Conservation (phyloP, 148 eudicot genomes). For the Rheum nobile region DNA sequence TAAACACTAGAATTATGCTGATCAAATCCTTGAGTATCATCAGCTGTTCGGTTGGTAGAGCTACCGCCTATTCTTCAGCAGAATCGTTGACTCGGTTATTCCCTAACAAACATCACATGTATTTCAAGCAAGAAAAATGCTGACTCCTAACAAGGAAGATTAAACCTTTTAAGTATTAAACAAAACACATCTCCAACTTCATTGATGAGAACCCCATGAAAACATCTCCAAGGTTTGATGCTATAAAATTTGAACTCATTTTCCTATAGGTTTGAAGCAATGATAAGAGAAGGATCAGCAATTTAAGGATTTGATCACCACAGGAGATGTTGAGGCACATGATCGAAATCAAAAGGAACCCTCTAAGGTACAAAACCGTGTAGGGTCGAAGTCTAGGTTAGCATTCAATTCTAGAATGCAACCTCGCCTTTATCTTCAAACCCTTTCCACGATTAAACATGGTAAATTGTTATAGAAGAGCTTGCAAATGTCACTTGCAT, state of each 20-base stretch:
- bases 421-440: slow-evolving; percentile 3
- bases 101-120: background rate
- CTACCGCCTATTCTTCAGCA: too few species aligned
- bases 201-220: background rate
- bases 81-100: too few species aligned
- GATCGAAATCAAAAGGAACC: background rate
- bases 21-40: too few species aligned
- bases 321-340: slow-evolving; percentile 1
- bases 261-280: background rate
- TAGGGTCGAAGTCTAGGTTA: background rate
- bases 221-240: background rate
- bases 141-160: too few species aligned
- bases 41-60: too few species aligned
- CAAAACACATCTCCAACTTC: background rate
- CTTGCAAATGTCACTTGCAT: slow-evolving; percentile 5
- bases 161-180: background rate
- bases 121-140: background rate
- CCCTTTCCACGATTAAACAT: slow-evolving; percentile 1
- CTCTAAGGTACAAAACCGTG: background rate
- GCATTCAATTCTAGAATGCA: slow-evolving; percentile 6
- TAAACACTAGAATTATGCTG: too few species aligned
- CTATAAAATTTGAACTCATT: background rate
- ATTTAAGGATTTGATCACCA: slow-evolving; percentile 4
- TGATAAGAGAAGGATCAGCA: background rate
- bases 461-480: slow-evolving; percentile 3